Evolutionary conservation across 75 land plant genomes (phyloP).

Genomic region (Cunninghamia lanceolata): DNA sequence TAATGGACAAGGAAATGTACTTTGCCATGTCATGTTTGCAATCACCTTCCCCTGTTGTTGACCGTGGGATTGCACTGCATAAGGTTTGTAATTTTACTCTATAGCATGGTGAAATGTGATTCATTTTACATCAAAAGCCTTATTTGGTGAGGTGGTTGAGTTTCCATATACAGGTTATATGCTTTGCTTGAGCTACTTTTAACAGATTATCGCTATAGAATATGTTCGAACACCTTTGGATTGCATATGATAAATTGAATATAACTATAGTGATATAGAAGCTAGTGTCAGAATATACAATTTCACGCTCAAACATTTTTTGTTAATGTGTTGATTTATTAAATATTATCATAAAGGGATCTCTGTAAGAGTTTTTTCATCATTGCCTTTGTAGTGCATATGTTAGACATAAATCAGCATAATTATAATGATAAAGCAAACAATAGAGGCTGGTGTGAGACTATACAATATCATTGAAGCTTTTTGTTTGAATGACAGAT

Average conservation of each 20-base stretch:
- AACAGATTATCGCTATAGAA: background rate
- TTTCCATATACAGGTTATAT: background rate
- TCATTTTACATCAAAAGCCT: constrained; percentile 7
- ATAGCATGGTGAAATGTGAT: background rate
- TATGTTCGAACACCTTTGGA: background rate
- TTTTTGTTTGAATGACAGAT: constrained; percentile 55
- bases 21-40: constrained; percentile 82
- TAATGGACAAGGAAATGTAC: constrained; percentile 99
- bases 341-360: background rate
- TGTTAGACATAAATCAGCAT: background rate
- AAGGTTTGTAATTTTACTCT: constrained; percentile 54
- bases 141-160: background rate
- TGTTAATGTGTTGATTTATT: constrained; percentile 1
- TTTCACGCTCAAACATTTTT: background rate
- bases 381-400: background rate
- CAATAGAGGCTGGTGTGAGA: background rate
- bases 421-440: background rate
- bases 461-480: background rate
- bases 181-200: constrained; percentile 2
- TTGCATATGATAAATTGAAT: background rate
- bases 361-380: background rate
- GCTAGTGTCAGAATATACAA: background rate
- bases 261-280: background rate
- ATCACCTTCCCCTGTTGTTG: constrained; percentile 60
- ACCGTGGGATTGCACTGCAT: constrained; percentile 94